phyloP scores from a whole-genome alignment of 2,329 filamentous ascomycete species.

The Annulohypoxylon truncatum region DNA sequence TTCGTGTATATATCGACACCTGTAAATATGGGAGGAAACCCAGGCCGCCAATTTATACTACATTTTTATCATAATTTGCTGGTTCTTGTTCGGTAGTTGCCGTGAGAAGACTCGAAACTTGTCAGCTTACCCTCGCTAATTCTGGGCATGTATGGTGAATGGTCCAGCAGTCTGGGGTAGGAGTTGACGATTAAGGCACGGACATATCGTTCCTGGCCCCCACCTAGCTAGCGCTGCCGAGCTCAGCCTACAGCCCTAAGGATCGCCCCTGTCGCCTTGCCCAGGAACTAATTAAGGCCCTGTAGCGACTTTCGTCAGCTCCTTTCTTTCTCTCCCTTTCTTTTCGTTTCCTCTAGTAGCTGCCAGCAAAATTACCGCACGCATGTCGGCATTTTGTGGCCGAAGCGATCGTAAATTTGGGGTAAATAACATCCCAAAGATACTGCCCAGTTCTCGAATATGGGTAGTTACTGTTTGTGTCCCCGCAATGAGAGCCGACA shows the following conservation, averaged over 20 bases:
- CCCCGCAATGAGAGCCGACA: too few relatives aligned
- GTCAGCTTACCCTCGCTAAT: not conserved
- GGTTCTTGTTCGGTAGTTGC: not conserved
- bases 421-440: too few relatives aligned
- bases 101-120: not conserved
- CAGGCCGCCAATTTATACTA: slow-evolving; percentile 12
- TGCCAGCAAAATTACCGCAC: too few relatives aligned
- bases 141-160: too few relatives aligned
- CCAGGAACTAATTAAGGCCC: not conserved
- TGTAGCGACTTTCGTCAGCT: not conserved
- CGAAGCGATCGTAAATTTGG: too few relatives aligned
- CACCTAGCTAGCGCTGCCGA: not conserved
- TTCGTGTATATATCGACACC: slow-evolving; percentile 22
- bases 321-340: not conserved
- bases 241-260: not conserved
- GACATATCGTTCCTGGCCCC: not conserved
- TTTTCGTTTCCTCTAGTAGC: too few relatives aligned
- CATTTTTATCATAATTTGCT: not conserved
- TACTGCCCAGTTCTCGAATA: too few relatives aligned
- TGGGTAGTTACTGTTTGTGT: too few relatives aligned
- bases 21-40: slow-evolving; percentile 29
- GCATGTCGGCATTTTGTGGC: too few relatives aligned
- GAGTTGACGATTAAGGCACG: not conserved
- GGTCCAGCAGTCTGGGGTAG: too few relatives aligned
- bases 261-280: not conserved